Evolutionary conservation across 2,329 filamentous ascomycete genomes (phyloP).

Genomic region (Helotiales sp.): DNA sequence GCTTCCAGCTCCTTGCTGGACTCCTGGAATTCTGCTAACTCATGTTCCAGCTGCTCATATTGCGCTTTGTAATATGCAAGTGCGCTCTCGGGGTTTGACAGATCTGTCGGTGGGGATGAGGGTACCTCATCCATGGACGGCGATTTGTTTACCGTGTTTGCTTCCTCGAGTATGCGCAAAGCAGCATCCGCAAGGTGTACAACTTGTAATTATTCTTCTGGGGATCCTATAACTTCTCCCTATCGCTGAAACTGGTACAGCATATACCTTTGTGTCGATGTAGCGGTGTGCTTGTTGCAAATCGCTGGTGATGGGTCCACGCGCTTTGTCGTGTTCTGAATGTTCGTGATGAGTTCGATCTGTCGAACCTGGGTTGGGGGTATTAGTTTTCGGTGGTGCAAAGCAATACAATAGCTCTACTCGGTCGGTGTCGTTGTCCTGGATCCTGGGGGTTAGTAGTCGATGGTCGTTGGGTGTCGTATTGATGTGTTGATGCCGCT

Average conservation of each 20-base stretch:
- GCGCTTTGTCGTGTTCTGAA: slow-evolving; percentile 14
- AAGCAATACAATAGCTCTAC: slow-evolving; percentile 17
- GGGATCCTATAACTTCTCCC: neutral
- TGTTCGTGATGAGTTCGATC: slow-evolving; percentile 12
- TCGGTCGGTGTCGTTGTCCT: slow-evolving; percentile 14
- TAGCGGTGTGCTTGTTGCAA: slow-evolving; percentile 19
- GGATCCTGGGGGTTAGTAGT: slow-evolving; percentile 4
- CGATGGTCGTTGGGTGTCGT: neutral
- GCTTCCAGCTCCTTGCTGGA: slow-evolving; percentile 93
- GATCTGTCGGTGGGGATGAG: slow-evolving; percentile 60
- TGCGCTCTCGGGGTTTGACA: slow-evolving; percentile 66
- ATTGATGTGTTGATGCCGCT: neutral
- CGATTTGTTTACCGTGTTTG: slow-evolving; percentile 17
- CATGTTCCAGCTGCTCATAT: slow-evolving; percentile 88
- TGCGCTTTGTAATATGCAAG: slow-evolving; percentile 94
- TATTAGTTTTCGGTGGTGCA: neutral
- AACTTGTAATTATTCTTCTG: slow-evolving; percentile 12
- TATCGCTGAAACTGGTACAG: slow-evolving; percentile 8
- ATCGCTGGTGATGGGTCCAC: slow-evolving; percentile 9
- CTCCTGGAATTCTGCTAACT: slow-evolving; percentile 89
- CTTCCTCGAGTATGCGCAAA: slow-evolving; percentile 13
- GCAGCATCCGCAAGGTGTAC: slow-evolving; percentile 17
- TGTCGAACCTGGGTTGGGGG: neutral
- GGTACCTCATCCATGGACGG: slow-evolving; percentile 49
- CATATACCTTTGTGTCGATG: slow-evolving; percentile 6